Evolutionary conservation across 208 protist species (phyloP).

Genomic region (Acanthamoeba divionensis): DNA sequence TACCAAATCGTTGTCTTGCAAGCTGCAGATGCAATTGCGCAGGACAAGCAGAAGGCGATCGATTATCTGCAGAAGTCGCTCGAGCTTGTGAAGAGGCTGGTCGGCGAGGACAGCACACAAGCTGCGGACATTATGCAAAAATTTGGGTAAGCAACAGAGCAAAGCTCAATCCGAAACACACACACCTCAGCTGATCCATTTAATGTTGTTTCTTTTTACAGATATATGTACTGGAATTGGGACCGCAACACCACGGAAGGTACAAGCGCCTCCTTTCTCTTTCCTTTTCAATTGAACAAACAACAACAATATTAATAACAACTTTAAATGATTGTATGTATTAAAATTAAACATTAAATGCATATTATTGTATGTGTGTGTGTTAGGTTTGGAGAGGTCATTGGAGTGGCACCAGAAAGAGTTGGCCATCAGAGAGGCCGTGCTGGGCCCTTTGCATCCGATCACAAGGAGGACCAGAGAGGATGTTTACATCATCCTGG

Average conservation of each 20-base stretch:
- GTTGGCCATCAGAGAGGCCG: not conserved
- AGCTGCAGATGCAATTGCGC: too few species aligned
- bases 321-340: not conserved
- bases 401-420: slow-evolving; percentile 26
- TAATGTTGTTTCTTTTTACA: not conserved
- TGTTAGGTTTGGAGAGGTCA: not conserved
- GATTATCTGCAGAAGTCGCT: slow-evolving; percentile 7
- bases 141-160: not conserved
- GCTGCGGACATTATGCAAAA: slow-evolving; percentile 37
- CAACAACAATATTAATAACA: not conserved
- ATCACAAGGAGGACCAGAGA: not conserved
- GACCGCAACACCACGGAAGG: not conserved
- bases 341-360: too few species aligned
- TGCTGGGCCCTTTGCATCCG: not conserved
- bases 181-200: not conserved
- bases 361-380: too few species aligned
- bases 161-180: not conserved
- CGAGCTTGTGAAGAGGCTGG: not conserved
- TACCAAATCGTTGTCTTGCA: too few species aligned
- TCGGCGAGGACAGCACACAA: not conserved
- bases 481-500: slow-evolving; percentile 28
- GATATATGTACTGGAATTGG: slow-evolving; percentile 26
- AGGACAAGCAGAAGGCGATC: slow-evolving; percentile 23
- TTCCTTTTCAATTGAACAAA: not conserved
- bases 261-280: not conserved